A percentile compares a stretch with the other conserved stretches of the same genome.
Evolutionary conservation across 306 rosid genomes (phyloP).

Genomic region (Quercus suber): DNA sequence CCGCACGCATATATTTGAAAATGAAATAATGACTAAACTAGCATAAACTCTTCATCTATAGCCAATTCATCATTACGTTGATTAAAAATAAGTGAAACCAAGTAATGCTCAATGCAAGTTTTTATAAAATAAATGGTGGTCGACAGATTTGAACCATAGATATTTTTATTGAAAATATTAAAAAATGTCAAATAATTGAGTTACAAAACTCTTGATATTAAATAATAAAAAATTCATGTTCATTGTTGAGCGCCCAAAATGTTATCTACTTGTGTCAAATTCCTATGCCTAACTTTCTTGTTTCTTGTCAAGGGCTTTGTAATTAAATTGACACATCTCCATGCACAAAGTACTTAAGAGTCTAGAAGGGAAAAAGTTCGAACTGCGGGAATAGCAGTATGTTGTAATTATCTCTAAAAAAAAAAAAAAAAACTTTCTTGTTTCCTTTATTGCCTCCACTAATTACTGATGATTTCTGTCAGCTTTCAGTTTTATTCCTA

Average conservation of each 20-base stretch:
- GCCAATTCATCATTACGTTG: neutral
- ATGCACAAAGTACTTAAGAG: too few relatives aligned
- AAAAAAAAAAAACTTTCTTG: neutral
- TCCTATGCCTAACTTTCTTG: neutral
- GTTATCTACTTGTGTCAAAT: neutral
- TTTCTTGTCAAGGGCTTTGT: too few relatives aligned
- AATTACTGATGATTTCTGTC: neutral
- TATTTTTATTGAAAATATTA: too few relatives aligned
- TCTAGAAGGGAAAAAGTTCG: too few relatives aligned
- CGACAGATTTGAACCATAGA: too few relatives aligned
- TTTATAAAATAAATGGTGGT: too few relatives aligned
- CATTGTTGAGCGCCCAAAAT: neutral
- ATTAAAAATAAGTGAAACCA: neutral
- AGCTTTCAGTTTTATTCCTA: neutral
- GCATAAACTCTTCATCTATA: neutral
- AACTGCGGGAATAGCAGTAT: too few relatives aligned
- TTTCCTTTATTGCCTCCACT: neutral
- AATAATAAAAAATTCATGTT: too few relatives aligned
- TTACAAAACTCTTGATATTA: accelerated
- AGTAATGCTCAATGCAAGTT: neutral
- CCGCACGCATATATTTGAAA: neutral
- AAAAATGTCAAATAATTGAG: neutral
- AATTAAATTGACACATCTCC: too few relatives aligned
- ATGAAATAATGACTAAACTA: neutral
- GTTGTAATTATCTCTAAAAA: too few relatives aligned